Evolutionary conservation across 1,139 yeast genomes (phyloP).

Genomic region (Kodamaea suecica): DNA sequence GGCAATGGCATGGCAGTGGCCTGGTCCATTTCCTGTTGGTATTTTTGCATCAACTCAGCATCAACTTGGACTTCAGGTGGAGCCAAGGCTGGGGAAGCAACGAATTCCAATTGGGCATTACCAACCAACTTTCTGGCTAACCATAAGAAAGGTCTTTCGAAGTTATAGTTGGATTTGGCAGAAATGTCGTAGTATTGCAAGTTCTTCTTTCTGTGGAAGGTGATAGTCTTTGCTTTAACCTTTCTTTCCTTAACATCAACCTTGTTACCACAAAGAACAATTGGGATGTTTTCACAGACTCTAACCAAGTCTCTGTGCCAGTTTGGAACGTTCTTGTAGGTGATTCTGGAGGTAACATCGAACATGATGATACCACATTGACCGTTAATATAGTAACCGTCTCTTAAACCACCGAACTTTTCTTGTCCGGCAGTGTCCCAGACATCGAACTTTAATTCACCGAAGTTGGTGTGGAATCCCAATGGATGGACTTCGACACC

Average conservation of each 20-base stretch:
- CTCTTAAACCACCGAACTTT: slow-evolving; percentile 99
- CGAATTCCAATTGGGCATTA: slow-evolving; percentile 96
- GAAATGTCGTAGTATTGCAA: slow-evolving; percentile 99
- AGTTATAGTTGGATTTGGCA: slow-evolving; percentile 99
- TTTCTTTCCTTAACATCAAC: slow-evolving; percentile 99
- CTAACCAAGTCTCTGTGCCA: slow-evolving; percentile 99
- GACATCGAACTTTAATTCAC: slow-evolving; percentile 98
- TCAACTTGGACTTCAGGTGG: slow-evolving; percentile 99
- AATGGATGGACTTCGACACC: slow-evolving; percentile 99
- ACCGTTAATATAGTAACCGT: slow-evolving; percentile 98
- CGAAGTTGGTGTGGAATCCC: slow-evolving; percentile 97
- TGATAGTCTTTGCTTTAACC: slow-evolving; percentile 99
- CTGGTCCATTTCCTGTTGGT: slow-evolving; percentile 99
- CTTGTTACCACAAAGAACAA: slow-evolving; percentile 98
- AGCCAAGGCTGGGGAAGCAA: slow-evolving; percentile 98
- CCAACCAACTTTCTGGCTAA: slow-evolving; percentile 99
- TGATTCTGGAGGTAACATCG: slow-evolving; percentile 98
- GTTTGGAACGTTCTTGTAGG: slow-evolving; percentile 99
- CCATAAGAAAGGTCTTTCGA: slow-evolving; percentile 99
- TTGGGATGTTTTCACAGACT: slow-evolving; percentile 99
- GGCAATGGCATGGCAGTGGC: slow-evolving; percentile 99
- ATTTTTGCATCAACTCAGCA: slow-evolving; percentile 92
- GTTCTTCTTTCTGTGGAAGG: slow-evolving; percentile 99
- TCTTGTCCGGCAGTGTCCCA: slow-evolving; percentile 99
- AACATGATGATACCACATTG: slow-evolving; percentile 99